phyloP scores from a whole-genome alignment of 2,329 filamentous ascomycete species.

The Talaromyces verruculosus region DNA sequence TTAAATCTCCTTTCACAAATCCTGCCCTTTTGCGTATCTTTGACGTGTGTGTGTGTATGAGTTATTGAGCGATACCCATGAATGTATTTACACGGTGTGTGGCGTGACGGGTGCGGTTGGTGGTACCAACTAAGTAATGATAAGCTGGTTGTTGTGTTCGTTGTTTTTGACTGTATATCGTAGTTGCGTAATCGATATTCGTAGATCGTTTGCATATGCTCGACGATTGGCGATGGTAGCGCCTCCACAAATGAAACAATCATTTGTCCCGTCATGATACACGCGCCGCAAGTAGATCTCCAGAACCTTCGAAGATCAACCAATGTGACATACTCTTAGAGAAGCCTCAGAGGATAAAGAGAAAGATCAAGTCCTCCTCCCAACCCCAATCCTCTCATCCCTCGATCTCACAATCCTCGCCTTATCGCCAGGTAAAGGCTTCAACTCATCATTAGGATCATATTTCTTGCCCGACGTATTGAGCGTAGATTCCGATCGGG shows the following conservation, averaged over 20 bases:
- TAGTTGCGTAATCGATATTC: neutral
- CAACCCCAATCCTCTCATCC: slow-evolving; percentile 48
- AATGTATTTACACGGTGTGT: slow-evolving; percentile 11
- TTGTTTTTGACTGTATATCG: neutral
- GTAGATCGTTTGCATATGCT: neutral
- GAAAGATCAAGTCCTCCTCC: slow-evolving; percentile 15
- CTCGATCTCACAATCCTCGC: slow-evolving; percentile 48
- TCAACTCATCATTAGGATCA: slow-evolving; percentile 53
- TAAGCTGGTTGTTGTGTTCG: neutral
- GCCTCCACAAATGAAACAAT: neutral
- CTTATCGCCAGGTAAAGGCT: slow-evolving; percentile 51
- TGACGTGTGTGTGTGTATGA: slow-evolving; percentile 9
- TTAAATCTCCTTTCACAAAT: neutral
- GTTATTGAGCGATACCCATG: slow-evolving; percentile 16
- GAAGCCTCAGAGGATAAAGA: neutral
- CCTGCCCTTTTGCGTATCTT: slow-evolving; percentile 1
- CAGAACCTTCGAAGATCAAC: neutral
- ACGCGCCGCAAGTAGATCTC: neutral
- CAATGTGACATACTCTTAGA: too few relatives aligned
- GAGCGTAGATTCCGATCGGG: slow-evolving; percentile 11
- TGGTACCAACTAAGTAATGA: neutral
- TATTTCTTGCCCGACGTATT: slow-evolving; percentile 23
- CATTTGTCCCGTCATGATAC: neutral
- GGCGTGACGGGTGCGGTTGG: slow-evolving; percentile 1
- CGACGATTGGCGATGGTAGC: neutral